Percentiles rank a stretch among this genome's conserved stretches.
These are phyloP conservation scores for Elongisporangium undulatum DNA, from an alignment of 352 stramenopile species.

Conservation along the genomic window DNA sequence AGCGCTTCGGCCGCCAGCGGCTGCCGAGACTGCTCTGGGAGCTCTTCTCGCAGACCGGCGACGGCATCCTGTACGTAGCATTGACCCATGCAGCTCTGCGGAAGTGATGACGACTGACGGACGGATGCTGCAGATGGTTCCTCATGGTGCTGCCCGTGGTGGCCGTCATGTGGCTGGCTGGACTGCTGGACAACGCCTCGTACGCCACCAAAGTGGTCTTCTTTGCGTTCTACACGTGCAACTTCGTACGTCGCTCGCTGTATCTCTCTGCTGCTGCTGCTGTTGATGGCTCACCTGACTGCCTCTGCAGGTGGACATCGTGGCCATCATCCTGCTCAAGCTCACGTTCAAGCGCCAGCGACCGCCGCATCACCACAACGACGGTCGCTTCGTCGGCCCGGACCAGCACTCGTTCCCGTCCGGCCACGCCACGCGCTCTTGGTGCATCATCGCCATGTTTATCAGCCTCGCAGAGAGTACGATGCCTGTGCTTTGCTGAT, in stretches of 20 bases:
- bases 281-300: background rate
- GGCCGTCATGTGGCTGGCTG: constrained; percentile 24
- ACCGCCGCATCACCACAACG: constrained; percentile 66
- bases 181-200: constrained; percentile 21
- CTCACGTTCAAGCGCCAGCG: constrained; percentile 62
- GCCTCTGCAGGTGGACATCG: constrained; percentile 51
- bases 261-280: background rate
- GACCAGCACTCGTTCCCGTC: constrained; percentile 87
- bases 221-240: constrained; percentile 40
- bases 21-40: constrained; percentile 59
- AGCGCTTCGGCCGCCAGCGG: constrained; percentile 47
- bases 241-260: constrained; percentile 22
- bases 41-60: constrained; percentile 73
- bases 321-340: constrained; percentile 79
- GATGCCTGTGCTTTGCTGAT: background rate
- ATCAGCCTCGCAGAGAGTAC: constrained; percentile 49
- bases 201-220: constrained; percentile 23
- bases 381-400: constrained; percentile 72
- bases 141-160: constrained; percentile 47
- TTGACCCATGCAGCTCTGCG: background rate
- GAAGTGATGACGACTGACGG: background rate
- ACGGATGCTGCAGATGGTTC: constrained; percentile 34
- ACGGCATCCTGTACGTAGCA: constrained; percentile 71
- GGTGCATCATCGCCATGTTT: constrained; percentile 63
- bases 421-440: constrained; percentile 73